Base-by-base conservation (phyloP, 164 flowering plant genomes). In the Buxus sempervirens region DNA sequence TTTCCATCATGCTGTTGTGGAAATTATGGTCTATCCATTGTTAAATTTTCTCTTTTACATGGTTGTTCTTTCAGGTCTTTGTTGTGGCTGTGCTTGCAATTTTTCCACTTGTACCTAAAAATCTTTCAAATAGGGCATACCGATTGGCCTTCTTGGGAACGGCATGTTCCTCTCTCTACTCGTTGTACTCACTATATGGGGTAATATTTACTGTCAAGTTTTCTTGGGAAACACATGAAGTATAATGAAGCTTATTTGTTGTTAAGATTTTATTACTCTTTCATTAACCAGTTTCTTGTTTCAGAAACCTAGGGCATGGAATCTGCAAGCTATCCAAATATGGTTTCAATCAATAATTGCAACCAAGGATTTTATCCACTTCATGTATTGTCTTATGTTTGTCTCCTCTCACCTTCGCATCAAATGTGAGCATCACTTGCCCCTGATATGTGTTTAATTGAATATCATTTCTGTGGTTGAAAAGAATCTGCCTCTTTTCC, bases 221-320 rank as follows among this genome's bases (percentile, higher is more conserved):
- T 9, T 53, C 57, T 60, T 65, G 63, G 22, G 23, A 27, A 26
- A n/a, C n/a, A n/a, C n/a, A n/a, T n/a, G n/a, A n/a, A n/a, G n/a
- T 27, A 24, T 22, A n/a, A 42, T 64, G 3, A 7, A 32, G 25
- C 25, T 8, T 38, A 36, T 27, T 65, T 25, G 26, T 58, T 68
- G 24, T 42, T 58, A 22, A 38, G 45, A 23, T 45, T 36, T 8
- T 62, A 2, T 2, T 9, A 23, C 24, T 42, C 38, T 59, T 26
- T 14, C 9, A 48, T n/a, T 70, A 61, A 79, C 61, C 60, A 28
- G 8, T 57, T 41, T 12, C 21, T 70, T 60, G 18, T 69, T 25
- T 75, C 85, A 96, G 99, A 90, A 76, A 78, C 99, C 99, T 19
- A 86, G 98, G 76, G 94, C 97, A 28, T 93, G 92, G 98, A 93